phyloP scores from a whole-genome alignment of 257 asterid species.

The Solanum ossicruentum region DNA sequence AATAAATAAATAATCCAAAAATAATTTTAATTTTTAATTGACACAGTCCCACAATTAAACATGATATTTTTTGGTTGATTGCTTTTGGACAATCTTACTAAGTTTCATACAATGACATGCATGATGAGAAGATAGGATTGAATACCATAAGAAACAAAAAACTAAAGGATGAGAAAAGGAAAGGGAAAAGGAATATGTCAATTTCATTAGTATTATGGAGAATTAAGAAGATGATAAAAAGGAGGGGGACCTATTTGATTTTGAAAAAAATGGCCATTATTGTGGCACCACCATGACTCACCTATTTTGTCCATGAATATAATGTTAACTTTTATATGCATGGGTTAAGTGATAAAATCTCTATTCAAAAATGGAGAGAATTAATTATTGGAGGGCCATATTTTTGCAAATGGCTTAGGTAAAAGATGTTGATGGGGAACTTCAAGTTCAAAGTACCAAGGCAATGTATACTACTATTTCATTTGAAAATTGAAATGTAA shows the following conservation, averaged over 20 bases:
- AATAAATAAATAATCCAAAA: too few species aligned
- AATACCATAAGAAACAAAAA: not conserved
- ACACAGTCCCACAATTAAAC: too few species aligned
- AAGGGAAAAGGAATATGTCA: not conserved
- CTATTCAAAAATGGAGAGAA: not conserved
- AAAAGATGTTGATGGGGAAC: not conserved
- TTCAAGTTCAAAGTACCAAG: not conserved
- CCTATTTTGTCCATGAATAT: conserved; percentile 4
- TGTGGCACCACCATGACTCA: conserved; percentile 13
- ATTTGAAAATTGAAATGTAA: not conserved
- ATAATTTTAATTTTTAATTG: too few species aligned
- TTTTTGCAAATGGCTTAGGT: not conserved
- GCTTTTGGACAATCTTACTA: not conserved
- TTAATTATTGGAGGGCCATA: not conserved
- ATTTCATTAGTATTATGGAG: not conserved
- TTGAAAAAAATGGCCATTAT: conserved; percentile 14
- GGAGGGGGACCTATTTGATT: conserved; percentile 6
- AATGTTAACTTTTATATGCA: conserved; percentile 11
- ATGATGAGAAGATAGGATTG: not conserved
- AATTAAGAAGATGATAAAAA: not conserved
- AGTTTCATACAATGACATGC: not conserved
- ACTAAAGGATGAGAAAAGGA: not conserved
- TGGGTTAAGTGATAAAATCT: conserved; percentile 14
- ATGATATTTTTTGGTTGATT: not conserved
- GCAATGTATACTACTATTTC: not conserved